These are phyloP conservation scores for Solanum corneliomulleri DNA, from an alignment of 257 asterid genomes.

Conservation along the genomic window DNA sequence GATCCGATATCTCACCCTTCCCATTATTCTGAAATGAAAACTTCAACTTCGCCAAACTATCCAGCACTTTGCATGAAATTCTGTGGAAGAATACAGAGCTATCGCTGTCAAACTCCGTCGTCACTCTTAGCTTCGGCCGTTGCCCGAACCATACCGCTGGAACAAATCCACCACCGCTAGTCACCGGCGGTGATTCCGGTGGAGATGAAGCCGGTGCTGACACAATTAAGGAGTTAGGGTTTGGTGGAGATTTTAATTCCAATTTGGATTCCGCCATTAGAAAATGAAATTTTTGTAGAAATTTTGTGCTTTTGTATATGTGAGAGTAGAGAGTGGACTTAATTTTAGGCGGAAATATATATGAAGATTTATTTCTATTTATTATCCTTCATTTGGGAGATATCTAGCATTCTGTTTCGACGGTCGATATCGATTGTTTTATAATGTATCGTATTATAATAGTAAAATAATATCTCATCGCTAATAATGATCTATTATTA, in stretches of 20 bases:
- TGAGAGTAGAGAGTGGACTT: background rate
- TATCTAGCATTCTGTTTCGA: background rate
- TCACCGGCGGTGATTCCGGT: background rate
- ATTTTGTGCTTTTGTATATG: background rate
- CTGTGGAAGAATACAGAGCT: slow-evolving; percentile 61
- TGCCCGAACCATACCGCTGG: background rate
- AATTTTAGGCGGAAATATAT: background rate
- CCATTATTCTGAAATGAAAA: slow-evolving; percentile 56
- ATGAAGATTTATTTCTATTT: background rate
- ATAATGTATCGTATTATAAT: no score
- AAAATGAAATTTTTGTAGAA: background rate
- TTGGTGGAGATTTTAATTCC: background rate
- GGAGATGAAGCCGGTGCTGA: background rate
- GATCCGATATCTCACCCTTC: slow-evolving; percentile 69
- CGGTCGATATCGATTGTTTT: rapidly evolving
- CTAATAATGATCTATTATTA: no score
- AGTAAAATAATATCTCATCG: no score
- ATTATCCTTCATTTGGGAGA: background rate
- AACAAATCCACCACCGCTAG: background rate
- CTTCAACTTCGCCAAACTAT: slow-evolving; percentile 61
- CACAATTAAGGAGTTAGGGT: background rate
- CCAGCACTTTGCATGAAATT: slow-evolving; percentile 63
- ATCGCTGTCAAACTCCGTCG: slow-evolving; percentile 89
- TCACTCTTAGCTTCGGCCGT: slow-evolving; percentile 71
- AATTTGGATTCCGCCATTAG: slow-evolving; percentile 12